Evolutionary conservation across 2,329 filamentous ascomycete genomes (phyloP), one percentile per base, ranked within the genome.

Genomic region (Cladobotryum mycophilum): DNA sequence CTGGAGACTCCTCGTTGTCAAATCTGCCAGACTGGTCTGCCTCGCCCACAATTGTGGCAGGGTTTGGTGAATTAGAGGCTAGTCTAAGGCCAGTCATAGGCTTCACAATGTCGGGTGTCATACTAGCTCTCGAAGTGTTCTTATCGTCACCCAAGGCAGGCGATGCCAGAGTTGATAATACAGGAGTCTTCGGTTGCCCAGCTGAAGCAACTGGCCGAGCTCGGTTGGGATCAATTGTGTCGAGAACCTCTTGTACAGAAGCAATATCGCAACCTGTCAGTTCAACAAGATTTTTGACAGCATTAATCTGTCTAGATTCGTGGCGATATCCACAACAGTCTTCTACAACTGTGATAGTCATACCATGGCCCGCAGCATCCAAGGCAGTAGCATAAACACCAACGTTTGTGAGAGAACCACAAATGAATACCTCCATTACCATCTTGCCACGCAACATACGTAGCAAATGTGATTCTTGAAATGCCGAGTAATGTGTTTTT

Each of bases 341-440:
- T 47, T 93, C 85, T 37, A 97, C 74, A 12, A 97, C 74, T 5
- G 87, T 93, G 61, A 96, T 89, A n/a, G 82, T 76, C 61, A 95
- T 84, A 4, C 91, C 93, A 66, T 96, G 87, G 17, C 86, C 81
- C 2, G 89, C 91, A 11, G 92, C 93, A 63, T 96, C 93, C 55
- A 95, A 76, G 3, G 90, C 90, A 1, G 92, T 96, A 7, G 93
- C 92, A 64, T 93, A 90, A 43, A 97, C 84, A 33, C 90, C 91
- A 35, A 95, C 75, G 61, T 97, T 96, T 41, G 86, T 88, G 45
- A 95, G 78, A 41, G 87, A 86, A 18, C 93, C 93, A 61, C 88
- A 95, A 20, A 97, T 80, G 67, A 88, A 96, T 12, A 99, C 74
- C 61, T 96, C 88, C 2, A 90, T 96, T 52, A 95, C 82, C 58